Evolutionary conservation across 2,329 filamentous ascomycete genomes (phyloP).

Genomic region (Trichoderma afroharzianum): DNA sequence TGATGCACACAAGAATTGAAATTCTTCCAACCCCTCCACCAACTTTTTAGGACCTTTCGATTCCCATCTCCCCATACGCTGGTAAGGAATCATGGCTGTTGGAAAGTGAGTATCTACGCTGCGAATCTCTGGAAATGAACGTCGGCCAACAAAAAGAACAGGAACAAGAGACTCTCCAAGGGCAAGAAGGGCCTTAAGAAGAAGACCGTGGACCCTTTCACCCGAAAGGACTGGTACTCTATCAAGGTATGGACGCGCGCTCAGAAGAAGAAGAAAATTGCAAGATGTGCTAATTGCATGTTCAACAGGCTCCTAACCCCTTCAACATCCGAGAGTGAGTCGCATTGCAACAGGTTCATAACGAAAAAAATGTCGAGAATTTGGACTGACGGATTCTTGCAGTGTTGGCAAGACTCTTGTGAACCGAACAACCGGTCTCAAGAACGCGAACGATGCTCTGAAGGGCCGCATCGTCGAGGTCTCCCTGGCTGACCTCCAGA

Average conservation of each 20-base stretch:
- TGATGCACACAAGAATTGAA: constrained; percentile 40
- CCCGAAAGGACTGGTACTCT: constrained; percentile 98
- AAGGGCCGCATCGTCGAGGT: constrained; percentile 99
- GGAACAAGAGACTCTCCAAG: constrained; percentile 99
- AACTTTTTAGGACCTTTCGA: constrained; percentile 41
- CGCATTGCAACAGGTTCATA: neutral
- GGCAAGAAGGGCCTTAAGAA: constrained; percentile 99
- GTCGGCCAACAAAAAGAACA: constrained; percentile 33
- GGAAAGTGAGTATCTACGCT: constrained; percentile 49
- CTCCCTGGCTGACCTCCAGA: constrained; percentile 97
- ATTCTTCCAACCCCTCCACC: constrained; percentile 41
- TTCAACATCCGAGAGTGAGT: constrained; percentile 97
- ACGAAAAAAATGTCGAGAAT: neutral
- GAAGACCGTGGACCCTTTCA: constrained; percentile 96
- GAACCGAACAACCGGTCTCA: constrained; percentile 98
- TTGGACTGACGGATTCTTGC: constrained; percentile 28
- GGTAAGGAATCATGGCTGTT: constrained; percentile 58
- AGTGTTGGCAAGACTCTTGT: constrained; percentile 99
- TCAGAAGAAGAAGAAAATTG: neutral
- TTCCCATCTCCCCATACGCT: constrained; percentile 43
- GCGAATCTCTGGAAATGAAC: neutral
- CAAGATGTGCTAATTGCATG: neutral
- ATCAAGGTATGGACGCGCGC: constrained; percentile 66
- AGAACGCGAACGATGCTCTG: constrained; percentile 99
- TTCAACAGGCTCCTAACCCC: constrained; percentile 77